Evolutionary conservation across 768 basidiomycete species (phyloP), one percentile per base, ranked within the genome.

Genomic region (Xerocomellus chrysenteron): DNA sequence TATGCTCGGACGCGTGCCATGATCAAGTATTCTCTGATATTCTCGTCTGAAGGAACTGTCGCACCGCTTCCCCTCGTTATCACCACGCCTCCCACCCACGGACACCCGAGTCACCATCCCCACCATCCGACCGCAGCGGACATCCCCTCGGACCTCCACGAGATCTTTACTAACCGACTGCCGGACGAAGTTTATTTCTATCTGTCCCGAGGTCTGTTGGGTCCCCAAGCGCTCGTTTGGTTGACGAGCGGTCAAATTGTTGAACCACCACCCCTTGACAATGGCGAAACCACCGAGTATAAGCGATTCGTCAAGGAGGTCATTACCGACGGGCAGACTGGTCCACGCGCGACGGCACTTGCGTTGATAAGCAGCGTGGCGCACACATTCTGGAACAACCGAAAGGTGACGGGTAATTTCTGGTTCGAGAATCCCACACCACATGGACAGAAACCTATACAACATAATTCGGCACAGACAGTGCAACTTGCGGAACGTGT

Each of bases 111-210:
- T 61, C 82, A 84, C 65, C 82, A 85, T 59, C 71, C 76, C 19
- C 83, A 85, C 62, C 85, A 88, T 57, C 83, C 88, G 41, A 92
- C 92, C 0, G 84, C 89, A 0, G 85, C 87, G 28, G 97, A 98
- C 67, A 87, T 98, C 55, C 97, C 97, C 3, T 71, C 75, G 47
- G 96, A 98, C 73, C 76, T 99, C 39, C 91, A 96, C 68, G 94
- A 97, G 51, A 90, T 98, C 58, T 98, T 98, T 76, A 95, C 94
- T 11, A 78, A 92, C 72, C 88, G 94, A 44, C 80, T 99, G 26
- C 96, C 96, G 1, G 97, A 98, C 71, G 94, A 98, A 70, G 81
- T 98, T 56, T 98, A 95, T 76, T 98, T 88, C 73, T 97, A 98
- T 71, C 82, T 98, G 61, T 97, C 94, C 39, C 87, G 94, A 17